These are phyloP conservation scores for Leishmania braziliensis DNA, from an alignment of 208 protist genomes.

Conservation along the genomic window DNA sequence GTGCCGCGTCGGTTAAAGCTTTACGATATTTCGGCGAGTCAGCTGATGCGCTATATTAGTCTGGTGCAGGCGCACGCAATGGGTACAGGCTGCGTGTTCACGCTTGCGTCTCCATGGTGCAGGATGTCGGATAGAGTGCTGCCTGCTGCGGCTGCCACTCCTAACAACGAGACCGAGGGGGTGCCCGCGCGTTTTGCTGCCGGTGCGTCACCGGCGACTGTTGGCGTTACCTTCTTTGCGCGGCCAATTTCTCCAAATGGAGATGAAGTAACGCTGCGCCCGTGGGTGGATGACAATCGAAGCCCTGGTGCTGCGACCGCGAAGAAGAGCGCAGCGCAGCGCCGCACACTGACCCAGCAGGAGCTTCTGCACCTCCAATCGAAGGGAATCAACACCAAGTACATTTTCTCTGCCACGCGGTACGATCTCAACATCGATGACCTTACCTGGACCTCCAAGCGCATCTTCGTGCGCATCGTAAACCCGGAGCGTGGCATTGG, in stretches of 20 bases:
- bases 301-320: background rate
- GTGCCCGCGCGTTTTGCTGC: background rate
- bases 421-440: constrained; percentile 53
- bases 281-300: background rate
- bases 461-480: constrained; percentile 47
- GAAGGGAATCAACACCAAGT: constrained; percentile 24
- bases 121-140: background rate
- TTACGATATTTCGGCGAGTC: constrained; percentile 27
- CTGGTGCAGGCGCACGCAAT: constrained; percentile 25
- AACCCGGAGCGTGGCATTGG: constrained; percentile 46
- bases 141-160: background rate
- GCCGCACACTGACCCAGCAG: constrained; percentile 10
- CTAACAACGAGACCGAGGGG: background rate
- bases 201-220: background rate
- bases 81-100: constrained; percentile 8
- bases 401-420: constrained; percentile 49
- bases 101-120: background rate
- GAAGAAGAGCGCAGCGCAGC: background rate
- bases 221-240: background rate
- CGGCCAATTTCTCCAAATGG: background rate
- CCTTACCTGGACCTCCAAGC: constrained; percentile 35
- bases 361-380: constrained; percentile 14
- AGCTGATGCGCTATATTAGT: constrained; percentile 27
- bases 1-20: constrained; percentile 25
- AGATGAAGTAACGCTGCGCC: constrained; percentile 8